Evolutionary conservation across 345 rosid species (phyloP).

Genomic region (Physaria fendleri): DNA sequence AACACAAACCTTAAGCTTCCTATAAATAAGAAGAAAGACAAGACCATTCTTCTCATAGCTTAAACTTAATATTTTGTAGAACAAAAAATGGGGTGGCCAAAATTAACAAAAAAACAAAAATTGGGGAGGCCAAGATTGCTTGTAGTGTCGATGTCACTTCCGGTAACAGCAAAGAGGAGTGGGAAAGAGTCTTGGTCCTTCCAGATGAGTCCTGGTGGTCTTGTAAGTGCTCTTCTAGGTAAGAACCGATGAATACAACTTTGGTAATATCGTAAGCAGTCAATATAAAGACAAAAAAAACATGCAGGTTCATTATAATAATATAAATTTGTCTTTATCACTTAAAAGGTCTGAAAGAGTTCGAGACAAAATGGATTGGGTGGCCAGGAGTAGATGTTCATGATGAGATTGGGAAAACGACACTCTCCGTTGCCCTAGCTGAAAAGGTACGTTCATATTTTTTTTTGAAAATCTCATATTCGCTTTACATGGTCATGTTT

Average conservation of each 20-base stretch:
- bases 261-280: not conserved
- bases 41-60: conserved; percentile 6
- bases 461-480: not conserved
- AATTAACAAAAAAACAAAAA: too few species aligned
- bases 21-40: conserved; percentile 17
- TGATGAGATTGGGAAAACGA: conserved; percentile 73
- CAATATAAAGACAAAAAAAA: not conserved
- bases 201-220: conserved; percentile 89
- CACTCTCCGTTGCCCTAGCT: conserved; percentile 83
- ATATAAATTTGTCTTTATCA: not conserved
- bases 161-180: conserved; percentile 82
- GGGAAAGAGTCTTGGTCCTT: conserved; percentile 89
- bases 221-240: conserved; percentile 94
- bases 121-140: conserved; percentile 63
- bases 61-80: not conserved
- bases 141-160: conserved; percentile 89
- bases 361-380: conserved; percentile 98
- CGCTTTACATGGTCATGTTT: not conserved
- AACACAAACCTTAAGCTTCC: not conserved
- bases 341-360: conserved; percentile 81
- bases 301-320: conserved; percentile 12
- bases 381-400: conserved; percentile 99
- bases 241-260: conserved; percentile 11
- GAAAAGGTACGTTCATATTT: conserved; percentile 48
- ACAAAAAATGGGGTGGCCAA: too few species aligned